phyloP scores from a whole-genome alignment of 371 early-diverging fungal species.

The Lichtheimia ornata region DNA sequence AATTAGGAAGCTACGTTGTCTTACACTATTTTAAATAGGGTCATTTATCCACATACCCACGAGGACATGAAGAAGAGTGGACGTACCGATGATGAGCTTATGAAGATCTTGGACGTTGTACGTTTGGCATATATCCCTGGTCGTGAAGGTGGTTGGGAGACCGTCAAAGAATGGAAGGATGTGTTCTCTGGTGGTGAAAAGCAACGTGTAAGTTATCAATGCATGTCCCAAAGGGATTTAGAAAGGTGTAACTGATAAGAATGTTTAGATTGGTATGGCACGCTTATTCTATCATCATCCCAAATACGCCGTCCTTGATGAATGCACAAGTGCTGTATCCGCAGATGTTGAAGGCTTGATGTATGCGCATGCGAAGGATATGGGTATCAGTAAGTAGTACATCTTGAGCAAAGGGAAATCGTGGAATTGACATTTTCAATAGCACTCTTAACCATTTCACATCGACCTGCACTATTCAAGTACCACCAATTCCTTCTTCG shows the following conservation, averaged over 20 bases:
- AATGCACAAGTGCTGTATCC: slow-evolving; percentile 85
- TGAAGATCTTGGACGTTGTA: slow-evolving; percentile 70
- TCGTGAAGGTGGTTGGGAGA: slow-evolving; percentile 89
- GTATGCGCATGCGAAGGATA: slow-evolving; percentile 86
- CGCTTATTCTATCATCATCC: slow-evolving; percentile 85
- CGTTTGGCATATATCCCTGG: slow-evolving; percentile 75
- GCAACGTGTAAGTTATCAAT: slow-evolving; percentile 66
- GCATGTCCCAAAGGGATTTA: no score
- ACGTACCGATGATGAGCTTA: slow-evolving; percentile 79
- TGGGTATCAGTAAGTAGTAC: slow-evolving; percentile 67
- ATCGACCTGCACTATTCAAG: slow-evolving; percentile 86
- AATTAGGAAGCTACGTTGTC: background rate
- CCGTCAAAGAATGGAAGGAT: slow-evolving; percentile 89
- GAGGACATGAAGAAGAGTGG: slow-evolving; percentile 73
- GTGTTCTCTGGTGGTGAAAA: slow-evolving; percentile 92
- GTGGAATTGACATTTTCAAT: background rate
- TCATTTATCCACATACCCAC: slow-evolving; percentile 87
- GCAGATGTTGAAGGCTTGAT: slow-evolving; percentile 89
- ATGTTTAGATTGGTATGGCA: slow-evolving; percentile 65
- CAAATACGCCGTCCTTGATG: slow-evolving; percentile 76
- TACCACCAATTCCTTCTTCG: slow-evolving; percentile 81
- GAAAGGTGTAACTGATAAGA: background rate
- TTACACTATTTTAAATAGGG: slow-evolving; percentile 24
- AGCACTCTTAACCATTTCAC: slow-evolving; percentile 86
- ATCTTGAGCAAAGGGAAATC: background rate